Evolutionary conservation across 2,329 filamentous ascomycete genomes (phyloP), one percentile per base, ranked within the genome.

Genomic region (Penicillium sp.): DNA sequence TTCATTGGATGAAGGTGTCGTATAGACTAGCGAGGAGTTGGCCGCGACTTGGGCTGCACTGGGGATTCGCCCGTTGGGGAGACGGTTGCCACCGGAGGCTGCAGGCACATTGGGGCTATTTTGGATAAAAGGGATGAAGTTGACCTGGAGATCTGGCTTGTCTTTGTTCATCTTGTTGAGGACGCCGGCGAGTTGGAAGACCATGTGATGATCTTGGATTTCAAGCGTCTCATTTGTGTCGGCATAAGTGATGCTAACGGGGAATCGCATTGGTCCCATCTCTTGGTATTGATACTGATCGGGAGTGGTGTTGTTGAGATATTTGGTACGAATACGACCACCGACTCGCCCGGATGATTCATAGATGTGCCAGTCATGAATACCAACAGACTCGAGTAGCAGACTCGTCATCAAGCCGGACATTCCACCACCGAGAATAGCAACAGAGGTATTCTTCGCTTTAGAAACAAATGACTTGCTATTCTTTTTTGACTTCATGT

Each of bases 11-110:
- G 68, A 69, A 1, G 72, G 60, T 3, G 72, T 62, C 3, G 57
- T 66, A 23, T 83, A 71, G 6, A 76, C 77, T 0, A 80, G 64
- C 1, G 63, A 65, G 0, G 67, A 56, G 63, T 85, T 80, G 12
- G 71, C 73, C 0, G 68, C 59, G 1, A 84, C 75, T 61, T 86
- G 78, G 1, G 78, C 76, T 0, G 74, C 63, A 1, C 82, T 84
- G 0, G 84, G 84, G 0, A 85, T 80, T 5, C 81, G 73, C 1
- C 84, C 84, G 56, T 80, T 77, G 0, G 79, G 74, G 8, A 83
- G 70, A 52, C 81, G 80, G 54, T 78, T 74, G 4, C 80, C 77
- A 49, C 69, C 69, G 0, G 80, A 70, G 67, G 84, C 79, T 9
- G 77, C 69, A 31, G 87, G 81, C 0, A 81, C 78, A 56, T 89